A percentile compares a stretch with the other conserved stretches of the same genome.
Evolutionary conservation across 2,329 filamentous ascomycete genomes (phyloP).

Genomic region (Fusarium cicatricum): DNA sequence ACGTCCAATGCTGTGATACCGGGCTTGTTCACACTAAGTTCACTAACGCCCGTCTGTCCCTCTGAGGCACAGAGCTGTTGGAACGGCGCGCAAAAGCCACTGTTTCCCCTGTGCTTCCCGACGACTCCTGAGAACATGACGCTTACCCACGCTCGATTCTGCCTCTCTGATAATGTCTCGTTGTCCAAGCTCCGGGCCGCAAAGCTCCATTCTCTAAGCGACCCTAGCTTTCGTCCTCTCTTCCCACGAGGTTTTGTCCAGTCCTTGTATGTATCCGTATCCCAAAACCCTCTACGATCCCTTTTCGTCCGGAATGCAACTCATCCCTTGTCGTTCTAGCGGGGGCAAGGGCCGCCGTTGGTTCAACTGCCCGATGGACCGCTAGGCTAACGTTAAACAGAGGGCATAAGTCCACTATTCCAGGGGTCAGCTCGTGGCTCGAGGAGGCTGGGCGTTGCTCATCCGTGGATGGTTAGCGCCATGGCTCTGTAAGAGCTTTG

Average conservation of each 20-base stretch:
- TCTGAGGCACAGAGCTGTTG: constrained; percentile 3
- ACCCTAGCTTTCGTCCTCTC: constrained; percentile 26
- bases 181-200: constrained; percentile 19
- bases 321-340: constrained; percentile 31
- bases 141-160: neutral
- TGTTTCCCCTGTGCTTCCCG: constrained; percentile 6
- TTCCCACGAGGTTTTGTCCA: neutral
- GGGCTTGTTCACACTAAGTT: neutral
- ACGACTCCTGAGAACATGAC: neutral
- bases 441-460: constrained; percentile 27
- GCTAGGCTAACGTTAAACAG: constrained; percentile 24
- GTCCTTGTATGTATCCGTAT: constrained; percentile 16
- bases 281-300: constrained; percentile 19
- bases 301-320: constrained; percentile 20
- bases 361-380: constrained; percentile 26
- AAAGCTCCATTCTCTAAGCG: constrained; percentile 15
- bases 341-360: constrained; percentile 37
- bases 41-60: neutral
- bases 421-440: constrained; percentile 31
- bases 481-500: constrained; percentile 11
- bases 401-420: constrained; percentile 15
- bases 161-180: neutral
- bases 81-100: constrained; percentile 10
- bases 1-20: constrained; percentile 21
- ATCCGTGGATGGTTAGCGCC: constrained; percentile 28